Evolutionary conservation across 805 yeast species (phyloP).

Genomic region (Saccharomycopsis babjevae): DNA sequence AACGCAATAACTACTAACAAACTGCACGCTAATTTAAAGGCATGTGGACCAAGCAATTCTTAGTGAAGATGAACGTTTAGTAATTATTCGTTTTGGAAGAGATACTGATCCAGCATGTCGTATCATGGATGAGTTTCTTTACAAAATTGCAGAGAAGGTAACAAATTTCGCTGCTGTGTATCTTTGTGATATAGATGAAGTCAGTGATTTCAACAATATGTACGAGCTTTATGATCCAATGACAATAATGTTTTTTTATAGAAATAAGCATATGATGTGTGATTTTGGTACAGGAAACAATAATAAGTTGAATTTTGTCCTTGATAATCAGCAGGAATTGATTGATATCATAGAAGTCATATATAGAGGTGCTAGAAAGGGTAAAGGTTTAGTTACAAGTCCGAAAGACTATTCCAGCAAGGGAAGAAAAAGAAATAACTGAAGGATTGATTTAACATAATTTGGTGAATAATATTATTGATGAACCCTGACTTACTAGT

Average conservation of each 20-base stretch:
- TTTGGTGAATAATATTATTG: background rate
- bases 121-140: constrained; percentile 83
- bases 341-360: constrained; percentile 85
- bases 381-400: constrained; percentile 67
- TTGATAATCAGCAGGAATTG: constrained; percentile 76
- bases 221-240: constrained; percentile 85
- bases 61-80: constrained; percentile 83
- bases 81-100: constrained; percentile 80
- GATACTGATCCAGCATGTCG: constrained; percentile 70
- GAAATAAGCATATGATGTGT: constrained; percentile 95
- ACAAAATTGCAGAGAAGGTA: constrained; percentile 69
- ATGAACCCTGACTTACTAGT: background rate
- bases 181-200: constrained; percentile 71
- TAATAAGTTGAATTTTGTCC: constrained; percentile 78
- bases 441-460: background rate
- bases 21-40: constrained; percentile 26
- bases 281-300: constrained; percentile 98
- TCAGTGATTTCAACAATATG: constrained; percentile 83
- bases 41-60: constrained; percentile 97
- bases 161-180: constrained; percentile 83
- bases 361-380: constrained; percentile 85
- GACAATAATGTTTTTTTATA: constrained; percentile 86
- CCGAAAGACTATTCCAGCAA: constrained; percentile 17
- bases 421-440: background rate
- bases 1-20: background rate